A percentile compares a stretch with the other conserved stretches of the same genome.
Evolutionary conservation across 2,329 filamentous ascomycete genomes (phyloP).

Genomic region (Mycosphaerella sp.): DNA sequence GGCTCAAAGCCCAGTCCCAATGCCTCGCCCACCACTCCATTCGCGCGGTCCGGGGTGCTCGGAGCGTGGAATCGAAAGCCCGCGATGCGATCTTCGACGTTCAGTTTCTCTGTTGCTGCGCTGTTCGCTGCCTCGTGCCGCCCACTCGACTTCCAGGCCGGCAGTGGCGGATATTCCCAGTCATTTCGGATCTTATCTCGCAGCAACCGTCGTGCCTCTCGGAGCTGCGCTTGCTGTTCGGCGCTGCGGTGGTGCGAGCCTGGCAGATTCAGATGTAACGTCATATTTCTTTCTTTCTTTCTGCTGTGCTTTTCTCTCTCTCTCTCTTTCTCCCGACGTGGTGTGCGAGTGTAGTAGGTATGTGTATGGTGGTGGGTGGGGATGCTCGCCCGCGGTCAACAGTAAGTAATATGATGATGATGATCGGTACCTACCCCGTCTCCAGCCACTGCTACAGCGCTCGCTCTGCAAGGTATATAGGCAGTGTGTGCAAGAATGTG

Average conservation of each 20-base stretch:
- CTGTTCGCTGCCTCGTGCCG: neutral
- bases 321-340: too few relatives aligned
- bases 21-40: constrained; percentile 4
- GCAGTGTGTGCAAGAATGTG: too few relatives aligned
- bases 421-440: neutral
- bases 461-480: too few relatives aligned
- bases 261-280: constrained; percentile 27
- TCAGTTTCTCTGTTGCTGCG: constrained; percentile 15
- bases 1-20: constrained; percentile 31
- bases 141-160: constrained; percentile 23
- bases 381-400: too few relatives aligned
- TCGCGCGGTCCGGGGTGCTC: constrained; percentile 1
- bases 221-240: constrained; percentile 38
- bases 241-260: constrained; percentile 28
- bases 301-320: too few relatives aligned
- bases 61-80: constrained; percentile 29
- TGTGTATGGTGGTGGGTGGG: too few relatives aligned
- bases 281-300: constrained; percentile 18
- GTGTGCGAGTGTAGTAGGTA: neutral
- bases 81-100: constrained; percentile 21
- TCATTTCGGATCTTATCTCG: constrained; percentile 40
- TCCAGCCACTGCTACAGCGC: too few relatives aligned
- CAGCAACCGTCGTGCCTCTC: constrained; percentile 39
- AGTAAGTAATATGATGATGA: too few relatives aligned
- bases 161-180: constrained; percentile 40